Evolutionary conservation across 805 yeast genomes (phyloP).

Genomic region (Candida pseudoglaebosa): DNA sequence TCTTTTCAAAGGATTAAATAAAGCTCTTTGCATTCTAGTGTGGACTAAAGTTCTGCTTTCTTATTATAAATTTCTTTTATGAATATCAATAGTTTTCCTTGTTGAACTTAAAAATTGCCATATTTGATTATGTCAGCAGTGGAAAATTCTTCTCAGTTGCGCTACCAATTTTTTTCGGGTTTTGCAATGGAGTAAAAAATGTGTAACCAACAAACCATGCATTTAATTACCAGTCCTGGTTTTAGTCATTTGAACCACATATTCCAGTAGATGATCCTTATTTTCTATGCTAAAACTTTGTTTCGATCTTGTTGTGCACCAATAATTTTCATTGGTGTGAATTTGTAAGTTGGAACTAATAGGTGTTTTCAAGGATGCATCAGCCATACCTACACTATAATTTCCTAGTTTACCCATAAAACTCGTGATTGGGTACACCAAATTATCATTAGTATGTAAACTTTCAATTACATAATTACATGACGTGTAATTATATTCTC

Average conservation of each 20-base stretch:
- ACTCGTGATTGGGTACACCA: slow-evolving; percentile 21
- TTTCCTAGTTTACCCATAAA: slow-evolving; percentile 23
- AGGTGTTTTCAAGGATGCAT: slow-evolving; percentile 10
- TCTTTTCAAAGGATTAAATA: slow-evolving; percentile 18
- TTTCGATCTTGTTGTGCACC: slow-evolving; percentile 5
- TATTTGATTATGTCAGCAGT: not conserved
- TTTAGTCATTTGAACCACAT: slow-evolving; percentile 18
- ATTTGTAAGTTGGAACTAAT: slow-evolving; percentile 11
- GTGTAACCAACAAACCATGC: not conserved
- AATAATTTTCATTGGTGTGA: slow-evolving; percentile 13
- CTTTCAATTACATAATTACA: slow-evolving; percentile 6
- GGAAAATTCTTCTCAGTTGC: slow-evolving; percentile 7
- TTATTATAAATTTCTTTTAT: no score
- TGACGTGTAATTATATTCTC: slow-evolving; percentile 5
- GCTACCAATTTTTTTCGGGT: not conserved
- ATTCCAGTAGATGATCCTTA: slow-evolving; percentile 18
- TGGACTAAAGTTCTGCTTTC: not conserved
- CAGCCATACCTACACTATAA: slow-evolving; percentile 26
- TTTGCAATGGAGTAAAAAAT: not conserved
- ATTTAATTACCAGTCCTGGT: slow-evolving; percentile 7
- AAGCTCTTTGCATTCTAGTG: slow-evolving; percentile 23
- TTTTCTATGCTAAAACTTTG: slow-evolving; percentile 13
- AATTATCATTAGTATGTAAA: slow-evolving; percentile 16
- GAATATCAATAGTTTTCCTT: not conserved
- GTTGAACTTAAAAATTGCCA: slow-evolving; percentile 1